Base-by-base conservation (phyloP, 805 yeast genomes). In the Kodamaea sagamina region DNA sequence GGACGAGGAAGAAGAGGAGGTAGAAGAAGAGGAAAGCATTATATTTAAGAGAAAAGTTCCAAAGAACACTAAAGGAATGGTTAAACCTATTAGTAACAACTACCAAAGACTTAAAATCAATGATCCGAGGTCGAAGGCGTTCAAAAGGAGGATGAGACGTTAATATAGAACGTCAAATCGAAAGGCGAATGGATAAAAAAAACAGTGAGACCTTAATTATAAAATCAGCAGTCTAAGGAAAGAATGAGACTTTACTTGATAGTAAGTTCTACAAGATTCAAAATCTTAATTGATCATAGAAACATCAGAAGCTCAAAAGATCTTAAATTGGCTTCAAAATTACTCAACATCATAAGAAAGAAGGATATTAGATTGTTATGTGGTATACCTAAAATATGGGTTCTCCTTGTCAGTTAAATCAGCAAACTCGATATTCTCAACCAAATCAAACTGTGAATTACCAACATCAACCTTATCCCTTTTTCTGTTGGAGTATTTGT, bases 351-450 rank as follows among this genome's bases (percentile, higher is more conserved):
- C n/a, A n/a, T n/a, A n/a, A n/a, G n/a, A n/a, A n/a, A n/a, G n/a
- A n/a, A n/a, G n/a, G 17, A 15, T 35, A 15, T 22, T 22, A 6
- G 4, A 10, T 18, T 10, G 7, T 17, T 35, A 36, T 16, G 25
- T 27, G 4, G 36, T 21, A 19, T 78, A 80, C 52, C 84, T 67
- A 54, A 79, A 79, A 41, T 63, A 63, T 4, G 77, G 77, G 57
- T 79, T 80, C 55, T 79, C 77, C 41, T 59, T 63, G 52, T 77
- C 82, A 3, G 83, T 79, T 56, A 75, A 59, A 50, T 79, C 83
- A 18, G 74, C 71, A 50, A 72, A 75, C 52, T 75, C 79, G 39
- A 67, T 58, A 38, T 75, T 61, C 41, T 72, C 72, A 16, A 61
- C 54, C 27, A 44, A 47, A 51, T 64, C 47, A 49, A 55, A 51